These are phyloP conservation scores for Scleroderma citrinum DNA, from an alignment of 768 basidiomycete genomes.

Conservation along the genomic window DNA sequence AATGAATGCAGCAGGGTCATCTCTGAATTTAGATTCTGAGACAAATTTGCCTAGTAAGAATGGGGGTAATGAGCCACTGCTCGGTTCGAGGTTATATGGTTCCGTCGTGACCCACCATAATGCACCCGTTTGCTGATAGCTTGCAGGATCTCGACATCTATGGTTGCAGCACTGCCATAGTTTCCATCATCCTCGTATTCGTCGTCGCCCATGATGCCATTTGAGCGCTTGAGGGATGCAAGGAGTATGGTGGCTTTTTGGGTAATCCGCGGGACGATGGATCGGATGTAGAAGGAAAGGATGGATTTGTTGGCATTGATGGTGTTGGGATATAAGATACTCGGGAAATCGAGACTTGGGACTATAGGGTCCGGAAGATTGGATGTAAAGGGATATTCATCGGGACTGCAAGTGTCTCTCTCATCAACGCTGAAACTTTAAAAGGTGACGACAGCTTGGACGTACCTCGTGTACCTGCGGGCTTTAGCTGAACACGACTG, in stretches of 20 bases:
- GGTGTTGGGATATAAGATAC: conserved; percentile 70
- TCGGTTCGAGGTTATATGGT: conserved; percentile 1
- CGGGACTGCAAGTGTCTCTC: conserved; percentile 58
- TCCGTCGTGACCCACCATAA: too few relatives aligned
- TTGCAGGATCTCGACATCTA: conserved; percentile 95
- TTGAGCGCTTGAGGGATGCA: conserved; percentile 57
- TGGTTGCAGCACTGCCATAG: conserved; percentile 91
- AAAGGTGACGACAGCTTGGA: not conserved
- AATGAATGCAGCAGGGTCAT: conserved; percentile 80
- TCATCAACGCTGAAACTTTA: not conserved
- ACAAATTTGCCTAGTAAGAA: conserved; percentile 85
- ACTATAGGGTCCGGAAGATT: conserved; percentile 82
- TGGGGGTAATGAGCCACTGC: not conserved
- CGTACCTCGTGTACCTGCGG: conserved; percentile 86
- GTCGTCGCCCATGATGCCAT: conserved; percentile 58
- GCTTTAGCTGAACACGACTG: conserved; percentile 68
- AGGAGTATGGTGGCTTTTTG: conserved; percentile 61
- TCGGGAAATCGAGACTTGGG: conserved; percentile 63
- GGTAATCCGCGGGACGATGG: conserved; percentile 89
- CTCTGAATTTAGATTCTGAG: conserved; percentile 93
- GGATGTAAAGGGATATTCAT: conserved; percentile 92
- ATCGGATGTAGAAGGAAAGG: conserved; percentile 78
- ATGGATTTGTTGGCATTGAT: conserved; percentile 88
- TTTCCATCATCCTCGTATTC: conserved; percentile 93
- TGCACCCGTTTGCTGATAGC: conserved; percentile 98